phyloP scores from a whole-genome alignment of 2,329 filamentous ascomycete genomes.

The Tympanopsis confertula region DNA sequence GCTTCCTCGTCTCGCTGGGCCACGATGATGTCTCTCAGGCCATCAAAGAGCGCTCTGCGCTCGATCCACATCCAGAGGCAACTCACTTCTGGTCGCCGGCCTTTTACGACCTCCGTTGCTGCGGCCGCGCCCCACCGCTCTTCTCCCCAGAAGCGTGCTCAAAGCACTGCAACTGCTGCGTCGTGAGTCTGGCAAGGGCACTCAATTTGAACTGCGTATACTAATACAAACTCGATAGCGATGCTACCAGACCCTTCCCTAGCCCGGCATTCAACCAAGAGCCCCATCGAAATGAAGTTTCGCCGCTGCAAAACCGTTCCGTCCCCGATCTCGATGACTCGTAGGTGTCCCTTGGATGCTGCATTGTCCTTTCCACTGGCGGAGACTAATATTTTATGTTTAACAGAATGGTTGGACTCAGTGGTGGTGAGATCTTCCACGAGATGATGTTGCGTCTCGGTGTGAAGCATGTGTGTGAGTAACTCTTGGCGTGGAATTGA shows the following conservation, averaged over 20 bases:
- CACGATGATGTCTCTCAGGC: slow-evolving; percentile 1
- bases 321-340: neutral
- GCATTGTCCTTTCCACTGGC: no score
- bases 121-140: neutral
- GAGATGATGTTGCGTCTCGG: slow-evolving; percentile 94
- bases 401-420: slow-evolving; percentile 78
- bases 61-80: neutral
- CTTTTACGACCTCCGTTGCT: neutral
- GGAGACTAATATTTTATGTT: no score
- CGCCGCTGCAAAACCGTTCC: neutral
- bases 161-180: neutral
- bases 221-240: neutral
- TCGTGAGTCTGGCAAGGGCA: neutral
- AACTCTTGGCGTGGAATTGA: slow-evolving; percentile 1
- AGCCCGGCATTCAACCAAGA: slow-evolving; percentile 1
- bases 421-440: slow-evolving; percentile 91
- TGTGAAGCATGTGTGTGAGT: slow-evolving; percentile 90
- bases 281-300: neutral
- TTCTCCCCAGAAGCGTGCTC: neutral
- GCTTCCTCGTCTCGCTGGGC: no score
- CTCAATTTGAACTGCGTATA: no score
- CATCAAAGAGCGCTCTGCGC: slow-evolving; percentile 1
- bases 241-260: neutral
- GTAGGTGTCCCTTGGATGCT: neutral
- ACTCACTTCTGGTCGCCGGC: neutral